Evolutionary conservation across 257 asterid genomes (phyloP).

Genomic region (Nicotiana noctiflora): DNA sequence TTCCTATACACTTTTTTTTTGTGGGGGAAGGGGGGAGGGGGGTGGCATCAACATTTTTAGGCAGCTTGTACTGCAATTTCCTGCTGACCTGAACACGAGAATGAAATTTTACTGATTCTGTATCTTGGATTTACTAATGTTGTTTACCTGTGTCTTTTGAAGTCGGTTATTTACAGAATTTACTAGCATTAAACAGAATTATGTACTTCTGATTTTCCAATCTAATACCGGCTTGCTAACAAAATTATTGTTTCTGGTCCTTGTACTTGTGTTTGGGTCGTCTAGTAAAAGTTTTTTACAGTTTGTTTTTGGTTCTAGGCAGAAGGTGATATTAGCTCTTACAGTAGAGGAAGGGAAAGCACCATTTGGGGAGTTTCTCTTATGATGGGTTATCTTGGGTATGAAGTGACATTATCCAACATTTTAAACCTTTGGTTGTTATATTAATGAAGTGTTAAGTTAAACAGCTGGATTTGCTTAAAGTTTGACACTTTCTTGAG

Average conservation of each 20-base stretch:
- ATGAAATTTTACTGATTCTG: too few species aligned
- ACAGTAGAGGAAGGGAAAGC: constrained; percentile 80
- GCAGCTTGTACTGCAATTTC: not conserved
- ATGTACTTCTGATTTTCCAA: too few species aligned
- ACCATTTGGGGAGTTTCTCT: constrained; percentile 97
- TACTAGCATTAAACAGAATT: too few species aligned
- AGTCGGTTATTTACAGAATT: too few species aligned
- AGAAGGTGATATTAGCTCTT: constrained; percentile 71
- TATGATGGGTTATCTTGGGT: constrained; percentile 99
- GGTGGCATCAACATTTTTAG: not conserved
- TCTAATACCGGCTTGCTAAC: too few species aligned
- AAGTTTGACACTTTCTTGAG: not conserved
- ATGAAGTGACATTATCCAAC: constrained; percentile 19
- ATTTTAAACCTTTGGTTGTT: constrained; percentile 4
- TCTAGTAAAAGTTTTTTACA: not conserved
- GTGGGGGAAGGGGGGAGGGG: too few species aligned
- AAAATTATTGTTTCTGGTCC: too few species aligned
- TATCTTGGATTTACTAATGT: too few species aligned
- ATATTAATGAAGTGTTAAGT: not conserved
- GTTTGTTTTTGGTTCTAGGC: constrained; percentile 44
- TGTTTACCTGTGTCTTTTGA: too few species aligned
- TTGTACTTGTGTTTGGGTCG: too few species aligned
- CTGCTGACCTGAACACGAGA: not conserved
- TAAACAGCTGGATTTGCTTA: not conserved
- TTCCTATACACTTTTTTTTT: not conserved